These are phyloP conservation scores for Oryza longistaminata DNA, from an alignment of 176 grass and related monocot genomes.

Conservation along the genomic window DNA sequence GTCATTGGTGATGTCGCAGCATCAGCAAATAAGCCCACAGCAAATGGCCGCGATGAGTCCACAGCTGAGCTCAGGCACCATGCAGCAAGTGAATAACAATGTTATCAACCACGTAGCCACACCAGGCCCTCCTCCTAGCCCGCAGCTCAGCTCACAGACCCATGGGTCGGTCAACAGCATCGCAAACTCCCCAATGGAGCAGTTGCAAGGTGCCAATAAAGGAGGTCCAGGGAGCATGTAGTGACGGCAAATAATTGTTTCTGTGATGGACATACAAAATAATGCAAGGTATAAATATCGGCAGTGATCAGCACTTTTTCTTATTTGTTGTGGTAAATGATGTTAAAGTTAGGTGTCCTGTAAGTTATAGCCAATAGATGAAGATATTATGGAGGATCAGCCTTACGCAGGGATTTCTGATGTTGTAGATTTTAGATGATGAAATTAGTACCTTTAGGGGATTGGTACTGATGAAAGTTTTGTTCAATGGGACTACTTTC, in stretches of 20 bases:
- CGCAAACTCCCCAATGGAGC: conserved; percentile 93
- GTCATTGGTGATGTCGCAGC: conserved; percentile 63
- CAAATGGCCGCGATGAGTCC: conserved; percentile 86
- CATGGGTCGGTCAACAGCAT: conserved; percentile 87
- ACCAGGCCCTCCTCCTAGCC: conserved; percentile 72
- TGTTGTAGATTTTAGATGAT: conserved; percentile 45
- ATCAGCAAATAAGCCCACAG: conserved; percentile 80
- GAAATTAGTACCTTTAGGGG: conserved; percentile 4
- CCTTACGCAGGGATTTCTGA: conserved; percentile 9
- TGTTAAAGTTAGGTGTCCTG: conserved; percentile 37
- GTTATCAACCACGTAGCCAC: conserved; percentile 46
- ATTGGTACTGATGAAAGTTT: neutral
- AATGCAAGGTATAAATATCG: conserved; percentile 24
- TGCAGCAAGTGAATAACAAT: conserved; percentile 69
- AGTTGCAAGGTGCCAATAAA: conserved; percentile 84
- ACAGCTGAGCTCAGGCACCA: conserved; percentile 76
- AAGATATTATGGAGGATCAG: conserved; percentile 4
- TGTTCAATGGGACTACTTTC: conserved; percentile 2
- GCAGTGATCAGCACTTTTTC: conserved; percentile 13
- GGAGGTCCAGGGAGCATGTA: conserved; percentile 59
- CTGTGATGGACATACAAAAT: conserved; percentile 18
- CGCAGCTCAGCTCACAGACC: conserved; percentile 92
- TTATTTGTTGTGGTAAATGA: conserved; percentile 42
- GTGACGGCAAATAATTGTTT: conserved; percentile 29
- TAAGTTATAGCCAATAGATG: conserved; percentile 40